Conservation (phyloP, 2,329 filamentous ascomycete genomes). For the Talaromyces funiculosus region DNA sequence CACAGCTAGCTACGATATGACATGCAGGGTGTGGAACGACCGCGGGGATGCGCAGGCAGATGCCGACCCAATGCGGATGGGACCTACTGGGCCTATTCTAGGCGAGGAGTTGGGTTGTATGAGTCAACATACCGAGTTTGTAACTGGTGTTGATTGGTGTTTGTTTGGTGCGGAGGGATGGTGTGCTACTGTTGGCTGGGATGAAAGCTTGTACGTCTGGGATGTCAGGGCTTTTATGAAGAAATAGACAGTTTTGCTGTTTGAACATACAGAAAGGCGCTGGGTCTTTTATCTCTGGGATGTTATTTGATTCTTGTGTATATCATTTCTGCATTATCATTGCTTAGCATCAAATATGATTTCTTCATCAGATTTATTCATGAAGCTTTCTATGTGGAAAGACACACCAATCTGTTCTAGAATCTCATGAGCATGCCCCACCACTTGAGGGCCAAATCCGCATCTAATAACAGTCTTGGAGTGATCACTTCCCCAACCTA, state of each 20-base stretch:
- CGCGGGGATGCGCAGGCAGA: constrained; percentile 47
- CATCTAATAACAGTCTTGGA: not conserved
- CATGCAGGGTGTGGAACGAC: constrained; percentile 88
- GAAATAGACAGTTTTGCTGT: constrained; percentile 20
- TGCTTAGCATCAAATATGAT: not conserved
- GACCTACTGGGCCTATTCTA: constrained; percentile 38
- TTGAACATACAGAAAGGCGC: constrained; percentile 2
- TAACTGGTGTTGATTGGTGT: constrained; percentile 96
- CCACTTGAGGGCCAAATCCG: not conserved
- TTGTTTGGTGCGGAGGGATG: constrained; percentile 91
- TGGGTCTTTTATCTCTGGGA: not conserved
- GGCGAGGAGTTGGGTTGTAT: constrained; percentile 77
- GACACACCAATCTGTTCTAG: not conserved
- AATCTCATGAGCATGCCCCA: not conserved
- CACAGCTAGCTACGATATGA: constrained; percentile 97
- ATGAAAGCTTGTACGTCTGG: constrained; percentile 86
- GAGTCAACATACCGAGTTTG: constrained; percentile 92
- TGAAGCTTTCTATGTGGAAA: not conserved
- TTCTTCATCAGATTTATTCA: not conserved
- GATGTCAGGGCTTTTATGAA: constrained; percentile 67
- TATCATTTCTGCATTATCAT: not conserved
- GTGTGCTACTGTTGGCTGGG: constrained; percentile 93
- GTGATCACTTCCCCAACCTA: constrained; percentile 46
- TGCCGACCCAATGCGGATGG: constrained; percentile 34
- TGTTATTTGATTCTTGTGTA: not conserved